Evolutionary conservation across 1,139 yeast genomes (phyloP).

Genomic region (Hanseniaspora uvarum): DNA sequence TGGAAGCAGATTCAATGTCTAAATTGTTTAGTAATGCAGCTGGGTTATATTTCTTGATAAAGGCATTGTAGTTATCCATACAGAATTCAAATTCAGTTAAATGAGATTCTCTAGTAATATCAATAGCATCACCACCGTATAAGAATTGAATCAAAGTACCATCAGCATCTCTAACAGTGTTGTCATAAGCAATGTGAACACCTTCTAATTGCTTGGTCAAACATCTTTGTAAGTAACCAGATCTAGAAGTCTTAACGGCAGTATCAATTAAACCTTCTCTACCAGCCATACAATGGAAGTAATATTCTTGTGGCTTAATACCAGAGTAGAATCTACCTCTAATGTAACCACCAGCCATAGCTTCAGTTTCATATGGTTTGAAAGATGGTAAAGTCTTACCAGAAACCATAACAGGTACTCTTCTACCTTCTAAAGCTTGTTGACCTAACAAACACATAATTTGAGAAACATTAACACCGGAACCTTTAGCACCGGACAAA

Average conservation of each 20-base stretch:
- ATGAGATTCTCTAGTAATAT: conserved; percentile 88
- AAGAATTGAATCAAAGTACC: conserved; percentile 88
- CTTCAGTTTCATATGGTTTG: conserved; percentile 92
- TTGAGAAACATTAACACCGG: conserved; percentile 95
- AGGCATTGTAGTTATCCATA: conserved; percentile 77
- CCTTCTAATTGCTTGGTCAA: conserved; percentile 96
- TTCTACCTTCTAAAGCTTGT: conserved; percentile 97
- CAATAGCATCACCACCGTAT: conserved; percentile 96
- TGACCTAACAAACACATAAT: conserved; percentile 98
- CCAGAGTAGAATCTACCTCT: conserved; percentile 97
- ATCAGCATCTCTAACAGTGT: conserved; percentile 91
- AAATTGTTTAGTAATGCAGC: conserved; percentile 60
- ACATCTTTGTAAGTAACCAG: conserved; percentile 98
- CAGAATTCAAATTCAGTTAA: conserved; percentile 91
- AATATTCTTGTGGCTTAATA: conserved; percentile 97
- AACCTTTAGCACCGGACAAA: conserved; percentile 96
- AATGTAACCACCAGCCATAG: conserved; percentile 97
- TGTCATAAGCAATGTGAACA: conserved; percentile 87
- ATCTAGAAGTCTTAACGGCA: conserved; percentile 96
- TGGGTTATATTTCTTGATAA: conserved; percentile 80
- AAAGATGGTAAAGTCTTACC: conserved; percentile 96
- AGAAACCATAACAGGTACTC: conserved; percentile 98
- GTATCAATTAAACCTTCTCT: conserved; percentile 99
- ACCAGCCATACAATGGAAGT: conserved; percentile 99
- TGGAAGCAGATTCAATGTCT: conserved; percentile 71